These are phyloP conservation scores for Biscogniauxia marginata DNA, from an alignment of 2,329 filamentous ascomycete genomes.

Conservation along the genomic window DNA sequence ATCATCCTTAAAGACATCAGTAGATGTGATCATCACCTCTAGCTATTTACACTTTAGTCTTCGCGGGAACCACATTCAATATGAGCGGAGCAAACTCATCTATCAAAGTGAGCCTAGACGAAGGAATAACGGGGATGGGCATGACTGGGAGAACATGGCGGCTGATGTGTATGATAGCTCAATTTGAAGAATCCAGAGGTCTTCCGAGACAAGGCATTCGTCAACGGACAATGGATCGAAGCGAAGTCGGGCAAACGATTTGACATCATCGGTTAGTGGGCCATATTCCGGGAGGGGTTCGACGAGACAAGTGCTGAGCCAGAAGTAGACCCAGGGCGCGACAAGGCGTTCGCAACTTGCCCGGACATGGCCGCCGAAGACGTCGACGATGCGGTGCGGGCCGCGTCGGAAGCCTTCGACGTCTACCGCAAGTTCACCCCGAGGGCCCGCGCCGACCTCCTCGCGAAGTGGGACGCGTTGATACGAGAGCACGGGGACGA, in stretches of 20 bases:
- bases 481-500: constrained; percentile 63
- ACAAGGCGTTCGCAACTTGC: constrained; percentile 41
- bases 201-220: constrained; percentile 53
- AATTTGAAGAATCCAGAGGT: constrained; percentile 53
- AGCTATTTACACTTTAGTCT: background rate
- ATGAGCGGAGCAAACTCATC: background rate
- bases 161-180: constrained; percentile 16
- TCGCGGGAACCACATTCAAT: background rate
- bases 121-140: background rate
- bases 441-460: constrained; percentile 57
- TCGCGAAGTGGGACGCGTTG: constrained; percentile 64
- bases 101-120: background rate
- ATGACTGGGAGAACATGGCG: background rate
- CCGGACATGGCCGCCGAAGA: constrained; percentile 52
- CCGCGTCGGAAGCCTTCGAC: constrained; percentile 60
- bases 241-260: constrained; percentile 57
- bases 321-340: constrained; percentile 46
- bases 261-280: constrained; percentile 48
- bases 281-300: background rate
- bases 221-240: constrained; percentile 55
- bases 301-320: too few species aligned
- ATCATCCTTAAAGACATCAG: background rate
- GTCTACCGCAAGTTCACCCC: constrained; percentile 60
- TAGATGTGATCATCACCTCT: too few species aligned
- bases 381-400: constrained; percentile 58